Conservation (phyloP, 495 filamentous ascomycete species). For the Aspergillus avenaceus region DNA sequence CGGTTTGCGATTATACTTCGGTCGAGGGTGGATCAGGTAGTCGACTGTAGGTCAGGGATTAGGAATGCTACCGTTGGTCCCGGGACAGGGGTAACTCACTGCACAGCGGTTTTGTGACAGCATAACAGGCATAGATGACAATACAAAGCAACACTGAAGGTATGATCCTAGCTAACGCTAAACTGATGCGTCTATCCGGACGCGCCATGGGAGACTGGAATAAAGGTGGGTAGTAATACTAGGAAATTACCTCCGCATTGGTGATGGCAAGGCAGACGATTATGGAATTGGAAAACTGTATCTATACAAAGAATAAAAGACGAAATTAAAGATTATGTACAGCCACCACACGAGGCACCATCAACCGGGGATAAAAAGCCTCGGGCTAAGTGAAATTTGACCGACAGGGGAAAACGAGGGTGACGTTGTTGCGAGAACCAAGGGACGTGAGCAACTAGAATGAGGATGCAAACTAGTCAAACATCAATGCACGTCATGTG, state of each 20-base stretch:
- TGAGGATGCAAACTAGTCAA: neutral
- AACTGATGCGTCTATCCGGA: slow-evolving; percentile 45
- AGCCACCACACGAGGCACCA: slow-evolving; percentile 1
- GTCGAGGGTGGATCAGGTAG: slow-evolving; percentile 54
- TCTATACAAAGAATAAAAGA: slow-evolving; percentile 9
- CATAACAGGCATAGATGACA: slow-evolving; percentile 60
- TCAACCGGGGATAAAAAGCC: neutral
- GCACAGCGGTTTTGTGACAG: slow-evolving; percentile 54
- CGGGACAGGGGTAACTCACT: slow-evolving; percentile 33
- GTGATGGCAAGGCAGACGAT: neutral
- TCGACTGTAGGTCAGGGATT: slow-evolving; percentile 43
- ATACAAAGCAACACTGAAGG: slow-evolving; percentile 55
- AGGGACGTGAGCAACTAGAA: too few relatives aligned
- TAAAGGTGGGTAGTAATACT: slow-evolving; percentile 5
- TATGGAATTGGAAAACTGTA: slow-evolving; percentile 3
- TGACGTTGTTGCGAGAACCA: too few relatives aligned
- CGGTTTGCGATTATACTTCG: slow-evolving; percentile 33
- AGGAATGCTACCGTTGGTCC: neutral
- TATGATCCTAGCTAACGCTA: slow-evolving; percentile 52
- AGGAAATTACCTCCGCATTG: slow-evolving; percentile 12
- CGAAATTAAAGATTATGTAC: slow-evolving; percentile 7
- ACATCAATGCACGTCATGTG: neutral
- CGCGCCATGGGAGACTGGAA: slow-evolving; percentile 20
- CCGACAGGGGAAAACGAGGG: neutral
- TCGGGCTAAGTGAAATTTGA: neutral